phyloP scores from a whole-genome alignment of 2,329 filamentous ascomycete genomes.

The Hypoxylon sp. region DNA sequence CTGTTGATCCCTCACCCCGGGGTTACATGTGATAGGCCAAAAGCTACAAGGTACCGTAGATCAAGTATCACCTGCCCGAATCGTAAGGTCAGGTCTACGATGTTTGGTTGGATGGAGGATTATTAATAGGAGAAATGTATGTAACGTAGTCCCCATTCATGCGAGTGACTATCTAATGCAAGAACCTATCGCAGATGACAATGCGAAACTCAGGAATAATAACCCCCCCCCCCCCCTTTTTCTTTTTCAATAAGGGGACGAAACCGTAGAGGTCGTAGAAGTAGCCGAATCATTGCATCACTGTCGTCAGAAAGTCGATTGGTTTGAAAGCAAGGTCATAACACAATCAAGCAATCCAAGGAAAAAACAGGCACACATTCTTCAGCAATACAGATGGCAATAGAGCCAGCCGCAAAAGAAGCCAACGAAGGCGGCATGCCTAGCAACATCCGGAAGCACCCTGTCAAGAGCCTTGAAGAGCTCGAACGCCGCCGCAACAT shows the following conservation, averaged over 20 bases:
- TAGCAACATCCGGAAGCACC: neutral
- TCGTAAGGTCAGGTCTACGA: conserved; percentile 26
- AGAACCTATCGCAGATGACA: too few relatives aligned
- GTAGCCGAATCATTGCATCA: neutral
- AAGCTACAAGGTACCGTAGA: conserved; percentile 12
- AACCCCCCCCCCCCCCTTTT: too few relatives aligned
- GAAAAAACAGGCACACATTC: neutral
- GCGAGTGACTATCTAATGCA: neutral
- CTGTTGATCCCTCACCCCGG: conserved; percentile 27
- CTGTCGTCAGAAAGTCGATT: neutral
- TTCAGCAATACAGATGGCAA: neutral
- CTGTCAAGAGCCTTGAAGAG: neutral
- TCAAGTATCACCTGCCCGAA: conserved; percentile 39
- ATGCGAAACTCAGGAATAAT: too few relatives aligned
- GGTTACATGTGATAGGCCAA: conserved; percentile 35
- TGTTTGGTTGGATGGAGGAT: conserved; percentile 34
- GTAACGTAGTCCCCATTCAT: conserved; percentile 33
- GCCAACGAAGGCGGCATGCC: neutral
- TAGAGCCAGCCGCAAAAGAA: neutral
- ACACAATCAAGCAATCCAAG: neutral
- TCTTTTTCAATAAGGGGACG: too few relatives aligned
- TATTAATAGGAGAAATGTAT: conserved; percentile 24
- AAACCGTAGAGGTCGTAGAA: neutral
- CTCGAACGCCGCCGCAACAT: neutral
- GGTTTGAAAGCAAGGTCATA: neutral